phyloP scores from a whole-genome alignment of 2,329 filamentous ascomycete species.

The Juglanconis oblonga region DNA sequence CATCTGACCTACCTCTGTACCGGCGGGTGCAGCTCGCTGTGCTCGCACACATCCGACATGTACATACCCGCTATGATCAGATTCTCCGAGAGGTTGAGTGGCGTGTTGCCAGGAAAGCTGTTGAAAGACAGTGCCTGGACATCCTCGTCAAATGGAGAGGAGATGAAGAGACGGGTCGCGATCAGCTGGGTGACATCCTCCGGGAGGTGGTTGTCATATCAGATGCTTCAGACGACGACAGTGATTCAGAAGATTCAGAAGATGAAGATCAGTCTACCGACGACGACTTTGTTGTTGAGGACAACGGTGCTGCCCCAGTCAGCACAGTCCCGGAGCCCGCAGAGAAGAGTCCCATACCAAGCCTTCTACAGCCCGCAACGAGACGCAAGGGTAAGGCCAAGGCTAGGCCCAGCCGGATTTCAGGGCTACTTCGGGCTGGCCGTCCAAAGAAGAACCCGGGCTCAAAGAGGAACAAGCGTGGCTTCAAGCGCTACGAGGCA shows the following conservation, averaged over 20 bases:
- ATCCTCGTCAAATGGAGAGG: slow-evolving; percentile 70
- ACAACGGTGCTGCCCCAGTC: not conserved
- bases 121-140: slow-evolving; percentile 60
- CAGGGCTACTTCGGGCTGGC: not conserved
- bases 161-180: slow-evolving; percentile 65
- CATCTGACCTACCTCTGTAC: slow-evolving; percentile 54
- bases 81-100: slow-evolving; percentile 57
- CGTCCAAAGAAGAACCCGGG: slow-evolving; percentile 23
- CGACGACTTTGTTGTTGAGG: slow-evolving; percentile 23
- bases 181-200: slow-evolving; percentile 65
- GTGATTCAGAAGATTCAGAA: slow-evolving; percentile 36
- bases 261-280: slow-evolving; percentile 35
- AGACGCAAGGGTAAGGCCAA: not conserved
- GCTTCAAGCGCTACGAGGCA: slow-evolving; percentile 45
- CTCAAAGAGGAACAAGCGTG: slow-evolving; percentile 37
- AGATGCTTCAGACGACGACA: slow-evolving; percentile 34
- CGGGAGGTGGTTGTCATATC: slow-evolving; percentile 65
- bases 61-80: slow-evolving; percentile 63
- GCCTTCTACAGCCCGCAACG: not conserved
- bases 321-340: not conserved
- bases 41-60: slow-evolving; percentile 64
- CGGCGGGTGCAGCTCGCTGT: slow-evolving; percentile 64
- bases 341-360: not conserved
- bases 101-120: slow-evolving; percentile 58
- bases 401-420: not conserved